Conservation (phyloP, 331 rosid species). For the Pyrus hybrid region DNA sequence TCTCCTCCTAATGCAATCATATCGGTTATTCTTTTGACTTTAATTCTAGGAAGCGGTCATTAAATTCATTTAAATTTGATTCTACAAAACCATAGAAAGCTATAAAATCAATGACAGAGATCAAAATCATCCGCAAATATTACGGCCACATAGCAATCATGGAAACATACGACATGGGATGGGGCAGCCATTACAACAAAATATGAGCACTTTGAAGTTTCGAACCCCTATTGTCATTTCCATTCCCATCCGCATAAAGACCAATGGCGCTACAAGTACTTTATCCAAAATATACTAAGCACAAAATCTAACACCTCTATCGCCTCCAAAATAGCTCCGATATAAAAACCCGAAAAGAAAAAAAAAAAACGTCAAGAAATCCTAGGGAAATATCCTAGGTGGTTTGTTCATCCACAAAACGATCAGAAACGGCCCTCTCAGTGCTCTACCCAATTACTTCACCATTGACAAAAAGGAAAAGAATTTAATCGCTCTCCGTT, state of each 20-base stretch:
- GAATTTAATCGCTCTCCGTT: neutral
- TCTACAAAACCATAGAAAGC: neutral
- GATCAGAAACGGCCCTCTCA: slow-evolving; percentile 14
- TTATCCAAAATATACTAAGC: neutral
- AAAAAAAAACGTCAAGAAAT: neutral
- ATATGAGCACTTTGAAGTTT: neutral
- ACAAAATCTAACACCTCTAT: neutral
- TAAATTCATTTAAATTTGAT: too few relatives aligned
- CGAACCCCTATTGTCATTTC: neutral
- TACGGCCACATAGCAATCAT: too few relatives aligned
- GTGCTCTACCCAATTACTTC: slow-evolving; percentile 21
- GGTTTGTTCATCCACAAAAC: slow-evolving; percentile 21
- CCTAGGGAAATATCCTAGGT: slow-evolving; percentile 20
- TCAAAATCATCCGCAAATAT: too few relatives aligned
- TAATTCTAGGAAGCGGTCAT: neutral
- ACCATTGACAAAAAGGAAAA: slow-evolving; percentile 1
- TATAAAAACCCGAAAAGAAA: neutral
- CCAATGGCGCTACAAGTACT: neutral
- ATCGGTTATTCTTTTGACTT: too few relatives aligned
- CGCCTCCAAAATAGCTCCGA: neutral
- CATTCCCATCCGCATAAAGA: neutral
- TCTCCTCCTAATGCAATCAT: too few relatives aligned
- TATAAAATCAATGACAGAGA: neutral
- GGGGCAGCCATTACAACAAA: neutral
- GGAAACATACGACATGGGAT: neutral